Percentiles rank a stretch among this genome's conserved stretches.
These are phyloP conservation scores for Wickerhamiella azymoides DNA, from an alignment of 805 yeast species.

Conservation along the genomic window DNA sequence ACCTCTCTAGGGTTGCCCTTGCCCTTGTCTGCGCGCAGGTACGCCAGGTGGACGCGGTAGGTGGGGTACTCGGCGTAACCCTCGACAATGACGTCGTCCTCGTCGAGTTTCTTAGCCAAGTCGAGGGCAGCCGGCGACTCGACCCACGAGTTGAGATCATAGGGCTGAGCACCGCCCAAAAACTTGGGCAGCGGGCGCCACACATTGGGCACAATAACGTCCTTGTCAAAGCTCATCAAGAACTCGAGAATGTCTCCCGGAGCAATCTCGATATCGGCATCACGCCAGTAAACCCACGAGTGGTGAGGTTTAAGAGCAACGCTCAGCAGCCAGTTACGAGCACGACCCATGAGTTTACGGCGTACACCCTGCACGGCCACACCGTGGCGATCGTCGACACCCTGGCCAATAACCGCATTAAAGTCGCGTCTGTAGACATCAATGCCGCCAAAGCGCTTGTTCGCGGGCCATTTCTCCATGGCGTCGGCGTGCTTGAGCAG, in stretches of 20 bases:
- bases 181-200: constrained; percentile 96
- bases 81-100: constrained; percentile 93
- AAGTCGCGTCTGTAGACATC: constrained; percentile 82
- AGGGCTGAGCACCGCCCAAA: constrained; percentile 82
- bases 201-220: constrained; percentile 91
- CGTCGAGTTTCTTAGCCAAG: constrained; percentile 45
- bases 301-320: constrained; percentile 88
- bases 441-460: constrained; percentile 60
- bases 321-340: constrained; percentile 85
- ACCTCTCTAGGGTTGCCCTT: constrained; percentile 65
- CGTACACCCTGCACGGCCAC: constrained; percentile 96
- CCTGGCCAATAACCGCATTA: constrained; percentile 89
- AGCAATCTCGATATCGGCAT: constrained; percentile 91
- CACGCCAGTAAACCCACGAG: constrained; percentile 97
- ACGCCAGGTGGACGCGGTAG: constrained; percentile 95
- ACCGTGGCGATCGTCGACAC: constrained; percentile 89
- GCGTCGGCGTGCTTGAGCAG: constrained; percentile 40
- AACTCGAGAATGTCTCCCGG: constrained; percentile 82
- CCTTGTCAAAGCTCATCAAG: constrained; percentile 82
- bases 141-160: constrained; percentile 93
- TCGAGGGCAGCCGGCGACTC: constrained; percentile 61
- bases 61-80: constrained; percentile 96
- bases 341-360: constrained; percentile 89
- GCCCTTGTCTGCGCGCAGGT: constrained; percentile 87
- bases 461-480: constrained; percentile 29